These are phyloP conservation scores for Coemansia sp. DNA, from an alignment of 192 early-diverging fungal species.

Conservation along the genomic window DNA sequence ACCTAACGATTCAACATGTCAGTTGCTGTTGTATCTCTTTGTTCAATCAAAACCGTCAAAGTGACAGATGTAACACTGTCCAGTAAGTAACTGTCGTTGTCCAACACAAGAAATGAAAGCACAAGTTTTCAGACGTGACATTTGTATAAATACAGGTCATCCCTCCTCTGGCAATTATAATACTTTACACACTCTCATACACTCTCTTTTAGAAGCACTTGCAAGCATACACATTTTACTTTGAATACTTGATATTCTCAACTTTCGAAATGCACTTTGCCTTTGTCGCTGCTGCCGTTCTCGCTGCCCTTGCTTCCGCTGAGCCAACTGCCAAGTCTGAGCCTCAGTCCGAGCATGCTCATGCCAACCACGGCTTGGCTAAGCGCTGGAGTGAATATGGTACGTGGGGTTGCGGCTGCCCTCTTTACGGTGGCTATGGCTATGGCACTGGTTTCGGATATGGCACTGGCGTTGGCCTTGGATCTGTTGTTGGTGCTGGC, in stretches of 20 bases:
- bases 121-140: background rate
- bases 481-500: background rate
- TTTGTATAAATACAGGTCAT: background rate
- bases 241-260: background rate
- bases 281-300: background rate
- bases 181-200: background rate
- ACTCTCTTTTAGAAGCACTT: too few relatives aligned
- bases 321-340: background rate
- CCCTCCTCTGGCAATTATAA: background rate
- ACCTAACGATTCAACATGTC: too few relatives aligned
- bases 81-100: background rate
- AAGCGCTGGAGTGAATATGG: background rate
- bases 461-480: background rate
- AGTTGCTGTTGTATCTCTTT: too few relatives aligned
- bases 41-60: too few relatives aligned
- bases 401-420: conserved; percentile 2
- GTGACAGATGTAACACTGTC: background rate
- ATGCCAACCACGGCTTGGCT: background rate
- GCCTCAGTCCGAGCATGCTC: background rate
- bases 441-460: background rate
- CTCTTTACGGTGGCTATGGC: background rate
- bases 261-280: background rate
- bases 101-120: background rate
- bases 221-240: background rate
- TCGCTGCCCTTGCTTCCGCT: background rate